These are phyloP conservation scores for Kodamaea arcana DNA, from an alignment of 1,139 yeast genomes.

Conservation along the genomic window DNA sequence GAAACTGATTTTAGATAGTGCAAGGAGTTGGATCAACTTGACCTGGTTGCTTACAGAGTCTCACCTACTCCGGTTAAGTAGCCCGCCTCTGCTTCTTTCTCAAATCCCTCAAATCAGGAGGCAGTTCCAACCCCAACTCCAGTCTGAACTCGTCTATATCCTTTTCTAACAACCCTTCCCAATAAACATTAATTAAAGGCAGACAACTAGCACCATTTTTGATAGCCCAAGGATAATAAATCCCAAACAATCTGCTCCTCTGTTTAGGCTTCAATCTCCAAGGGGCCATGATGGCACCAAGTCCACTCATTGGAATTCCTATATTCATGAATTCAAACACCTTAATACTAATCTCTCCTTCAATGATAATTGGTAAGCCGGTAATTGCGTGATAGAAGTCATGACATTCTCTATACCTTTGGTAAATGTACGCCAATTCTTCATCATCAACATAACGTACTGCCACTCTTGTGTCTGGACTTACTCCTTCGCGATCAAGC, in stretches of 20 bases:
- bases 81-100: constrained; percentile 45
- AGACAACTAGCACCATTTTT: constrained; percentile 68
- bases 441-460: constrained; percentile 86
- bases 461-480: constrained; percentile 89
- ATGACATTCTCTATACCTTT: constrained; percentile 92
- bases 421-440: constrained; percentile 86
- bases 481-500: constrained; percentile 83
- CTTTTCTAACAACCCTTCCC: constrained; percentile 80
- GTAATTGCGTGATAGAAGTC: constrained; percentile 94
- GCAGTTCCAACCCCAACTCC: constrained; percentile 66
- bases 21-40: too few relatives aligned
- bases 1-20: too few relatives aligned
- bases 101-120: constrained; percentile 74
- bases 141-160: constrained; percentile 69
- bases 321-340: constrained; percentile 89
- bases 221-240: constrained; percentile 89
- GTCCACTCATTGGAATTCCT: constrained; percentile 93
- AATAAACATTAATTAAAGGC: constrained; percentile 81
- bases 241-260: constrained; percentile 51
- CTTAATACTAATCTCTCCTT: constrained; percentile 93
- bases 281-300: constrained; percentile 88
- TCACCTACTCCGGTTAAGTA: too few relatives aligned
- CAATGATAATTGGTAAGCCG: constrained; percentile 85
- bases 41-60: too few relatives aligned
- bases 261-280: constrained; percentile 52